Evolutionary conservation across 2,329 filamentous ascomycete species (phyloP).

Genomic region (Cercospora berteroae): DNA sequence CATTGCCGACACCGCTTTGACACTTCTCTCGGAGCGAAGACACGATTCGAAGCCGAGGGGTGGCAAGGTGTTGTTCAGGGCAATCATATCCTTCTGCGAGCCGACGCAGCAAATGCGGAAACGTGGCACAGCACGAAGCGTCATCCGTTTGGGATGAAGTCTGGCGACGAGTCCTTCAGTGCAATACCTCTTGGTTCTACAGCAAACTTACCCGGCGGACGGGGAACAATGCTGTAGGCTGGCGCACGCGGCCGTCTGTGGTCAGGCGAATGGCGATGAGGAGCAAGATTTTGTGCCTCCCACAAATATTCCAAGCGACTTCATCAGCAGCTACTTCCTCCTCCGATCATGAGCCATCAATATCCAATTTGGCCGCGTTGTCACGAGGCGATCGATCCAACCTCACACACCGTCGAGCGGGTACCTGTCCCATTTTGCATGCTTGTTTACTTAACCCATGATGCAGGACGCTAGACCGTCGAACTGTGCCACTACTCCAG

Average conservation of each 20-base stretch:
- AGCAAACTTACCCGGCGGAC: neutral
- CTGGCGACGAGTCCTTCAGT: neutral
- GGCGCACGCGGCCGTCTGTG: neutral
- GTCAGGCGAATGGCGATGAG: neutral
- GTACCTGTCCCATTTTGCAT: neutral
- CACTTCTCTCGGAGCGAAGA: conserved; percentile 17
- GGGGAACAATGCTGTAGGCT: neutral
- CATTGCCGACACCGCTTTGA: conserved; percentile 29
- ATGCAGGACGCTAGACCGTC: neutral
- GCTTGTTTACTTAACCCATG: neutral
- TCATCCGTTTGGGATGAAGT: conserved; percentile 22
- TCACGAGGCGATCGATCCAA: neutral
- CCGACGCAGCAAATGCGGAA: conserved; percentile 20
- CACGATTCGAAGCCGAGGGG: neutral
- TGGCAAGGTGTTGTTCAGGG: conserved; percentile 27
- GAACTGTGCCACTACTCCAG: neutral
- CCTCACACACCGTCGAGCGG: neutral
- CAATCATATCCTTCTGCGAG: conserved; percentile 32
- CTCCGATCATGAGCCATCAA: neutral
- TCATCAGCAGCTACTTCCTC: neutral
- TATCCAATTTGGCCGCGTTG: neutral
- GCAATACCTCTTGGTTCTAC: neutral
- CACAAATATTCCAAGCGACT: neutral
- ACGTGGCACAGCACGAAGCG: conserved; percentile 20
- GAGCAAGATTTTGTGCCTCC: neutral